These are phyloP conservation scores for Aspergillus tamarii DNA, from an alignment of 2,329 filamentous ascomycete genomes.

Conservation along the genomic window DNA sequence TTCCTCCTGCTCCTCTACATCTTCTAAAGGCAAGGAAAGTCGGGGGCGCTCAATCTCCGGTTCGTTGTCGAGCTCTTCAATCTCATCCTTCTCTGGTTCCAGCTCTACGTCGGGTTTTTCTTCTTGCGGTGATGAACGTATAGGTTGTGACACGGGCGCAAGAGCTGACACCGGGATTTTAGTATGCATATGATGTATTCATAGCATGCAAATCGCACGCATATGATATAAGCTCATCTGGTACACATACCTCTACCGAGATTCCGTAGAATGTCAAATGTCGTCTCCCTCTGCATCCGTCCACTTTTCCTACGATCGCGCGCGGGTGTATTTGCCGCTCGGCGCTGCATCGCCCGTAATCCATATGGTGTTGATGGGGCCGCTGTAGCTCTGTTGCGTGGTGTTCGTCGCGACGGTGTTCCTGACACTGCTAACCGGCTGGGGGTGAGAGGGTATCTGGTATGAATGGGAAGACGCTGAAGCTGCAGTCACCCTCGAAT, in stretches of 20 bases:
- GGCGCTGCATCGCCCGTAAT: slow-evolving; percentile 57
- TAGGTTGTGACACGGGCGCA: slow-evolving; percentile 51
- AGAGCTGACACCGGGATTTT: slow-evolving; percentile 44
- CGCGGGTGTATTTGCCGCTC: slow-evolving; percentile 55
- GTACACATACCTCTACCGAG: slow-evolving; percentile 53
- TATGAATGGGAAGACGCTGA: slow-evolving; percentile 37
- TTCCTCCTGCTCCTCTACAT: slow-evolving; percentile 50
- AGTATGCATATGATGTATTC: background rate
- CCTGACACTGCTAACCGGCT: slow-evolving; percentile 32
- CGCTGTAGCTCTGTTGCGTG: slow-evolving; percentile 32
- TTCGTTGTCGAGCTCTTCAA: slow-evolving; percentile 54
- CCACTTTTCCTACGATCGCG: slow-evolving; percentile 55
- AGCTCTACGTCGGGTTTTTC: slow-evolving; percentile 23
- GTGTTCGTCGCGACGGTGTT: slow-evolving; percentile 42
- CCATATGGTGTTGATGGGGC: slow-evolving; percentile 60
- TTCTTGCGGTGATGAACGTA: slow-evolving; percentile 52
- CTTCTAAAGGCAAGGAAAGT: slow-evolving; percentile 52
- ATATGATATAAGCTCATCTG: background rate
- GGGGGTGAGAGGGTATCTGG: slow-evolving; percentile 40
- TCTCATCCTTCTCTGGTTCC: slow-evolving; percentile 34
- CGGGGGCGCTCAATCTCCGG: slow-evolving; percentile 47
- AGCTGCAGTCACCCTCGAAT: slow-evolving; percentile 25
- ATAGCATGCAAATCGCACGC: background rate
- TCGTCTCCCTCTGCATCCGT: slow-evolving; percentile 56
- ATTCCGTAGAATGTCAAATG: slow-evolving; percentile 57